Evolutionary conservation across 108 stramenopile species (phyloP).

Genomic region (Craspedostauros australis): DNA sequence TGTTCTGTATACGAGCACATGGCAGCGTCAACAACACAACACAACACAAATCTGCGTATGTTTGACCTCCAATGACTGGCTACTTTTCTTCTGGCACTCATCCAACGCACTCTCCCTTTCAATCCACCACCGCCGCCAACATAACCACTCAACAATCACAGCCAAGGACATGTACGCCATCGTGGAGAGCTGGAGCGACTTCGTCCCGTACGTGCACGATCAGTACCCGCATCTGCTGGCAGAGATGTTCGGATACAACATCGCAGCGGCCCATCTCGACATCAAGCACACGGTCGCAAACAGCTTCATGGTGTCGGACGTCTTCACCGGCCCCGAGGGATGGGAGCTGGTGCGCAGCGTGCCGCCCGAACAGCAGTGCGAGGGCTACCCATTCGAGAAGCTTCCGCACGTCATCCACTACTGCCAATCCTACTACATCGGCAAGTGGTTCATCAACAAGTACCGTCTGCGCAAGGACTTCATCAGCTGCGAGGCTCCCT

Average conservation of each 20-base stretch:
- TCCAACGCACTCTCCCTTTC: no score
- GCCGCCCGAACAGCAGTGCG: slow-evolving; percentile 36
- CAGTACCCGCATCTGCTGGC: slow-evolving; percentile 66
- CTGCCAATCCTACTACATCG: slow-evolving; percentile 67
- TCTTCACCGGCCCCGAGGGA: slow-evolving; percentile 43
- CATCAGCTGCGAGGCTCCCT: slow-evolving; percentile 57
- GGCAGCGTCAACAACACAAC: no score
- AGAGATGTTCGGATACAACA: slow-evolving; percentile 89
- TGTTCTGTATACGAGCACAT: no score
- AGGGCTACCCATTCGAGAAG: slow-evolving; percentile 40
- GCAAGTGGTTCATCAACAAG: slow-evolving; percentile 71
- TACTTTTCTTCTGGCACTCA: neutral
- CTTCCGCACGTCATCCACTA: slow-evolving; percentile 64
- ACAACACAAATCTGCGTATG: no score
- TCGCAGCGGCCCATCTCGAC: slow-evolving; percentile 74
- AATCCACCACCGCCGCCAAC: no score
- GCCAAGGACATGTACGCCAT: slow-evolving; percentile 68
- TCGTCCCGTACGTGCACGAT: slow-evolving; percentile 60
- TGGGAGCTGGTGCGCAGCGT: slow-evolving; percentile 51
- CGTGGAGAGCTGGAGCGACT: slow-evolving; percentile 52
- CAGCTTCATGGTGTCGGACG: slow-evolving; percentile 71
- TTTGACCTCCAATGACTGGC: neutral
- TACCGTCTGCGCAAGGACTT: slow-evolving; percentile 64
- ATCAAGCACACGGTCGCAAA: slow-evolving; percentile 53
- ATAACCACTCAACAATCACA: slow-evolving; percentile 9